Conservation (phyloP, 2,329 filamentous ascomycete genomes). For the Geosmithia flava region DNA sequence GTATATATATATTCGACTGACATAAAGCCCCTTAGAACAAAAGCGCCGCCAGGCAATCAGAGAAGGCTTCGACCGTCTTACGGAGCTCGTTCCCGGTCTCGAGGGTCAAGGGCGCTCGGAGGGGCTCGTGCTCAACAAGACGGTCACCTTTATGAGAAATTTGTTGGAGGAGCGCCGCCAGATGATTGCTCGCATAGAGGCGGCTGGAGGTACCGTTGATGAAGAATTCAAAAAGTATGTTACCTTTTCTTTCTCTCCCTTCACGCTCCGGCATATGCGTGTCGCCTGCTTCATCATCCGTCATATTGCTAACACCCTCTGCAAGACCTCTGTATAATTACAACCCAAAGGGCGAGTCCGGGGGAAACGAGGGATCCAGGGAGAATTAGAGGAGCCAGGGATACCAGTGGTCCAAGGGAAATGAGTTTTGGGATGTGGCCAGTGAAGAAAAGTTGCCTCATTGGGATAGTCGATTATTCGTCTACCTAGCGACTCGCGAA, state of each 20-base stretch:
- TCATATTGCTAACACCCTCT: background rate
- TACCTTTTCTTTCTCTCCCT: background rate
- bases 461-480: too few relatives aligned
- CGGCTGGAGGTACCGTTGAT: slow-evolving; percentile 42
- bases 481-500: too few relatives aligned
- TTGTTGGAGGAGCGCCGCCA: slow-evolving; percentile 45
- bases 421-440: too few relatives aligned
- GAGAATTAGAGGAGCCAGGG: too few relatives aligned
- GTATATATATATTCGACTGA: background rate
- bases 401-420: too few relatives aligned
- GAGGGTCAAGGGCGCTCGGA: slow-evolving; percentile 78
- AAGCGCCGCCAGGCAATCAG: slow-evolving; percentile 53
- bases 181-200: slow-evolving; percentile 46
- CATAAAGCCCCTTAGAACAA: slow-evolving; percentile 20
- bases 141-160: slow-evolving; percentile 52
- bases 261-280: background rate
- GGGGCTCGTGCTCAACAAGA: slow-evolving; percentile 65
- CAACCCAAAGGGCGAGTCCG: too few relatives aligned
- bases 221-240: slow-evolving; percentile 30
- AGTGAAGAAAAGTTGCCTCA: too few relatives aligned
- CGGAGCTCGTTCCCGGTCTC: slow-evolving; percentile 68
- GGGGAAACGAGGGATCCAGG: too few relatives aligned
- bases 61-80: slow-evolving; percentile 71
- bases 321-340: background rate
- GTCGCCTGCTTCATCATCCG: background rate